phyloP scores from a whole-genome alignment of 495 filamentous ascomycete genomes.

The Aspergillus asperescens region DNA sequence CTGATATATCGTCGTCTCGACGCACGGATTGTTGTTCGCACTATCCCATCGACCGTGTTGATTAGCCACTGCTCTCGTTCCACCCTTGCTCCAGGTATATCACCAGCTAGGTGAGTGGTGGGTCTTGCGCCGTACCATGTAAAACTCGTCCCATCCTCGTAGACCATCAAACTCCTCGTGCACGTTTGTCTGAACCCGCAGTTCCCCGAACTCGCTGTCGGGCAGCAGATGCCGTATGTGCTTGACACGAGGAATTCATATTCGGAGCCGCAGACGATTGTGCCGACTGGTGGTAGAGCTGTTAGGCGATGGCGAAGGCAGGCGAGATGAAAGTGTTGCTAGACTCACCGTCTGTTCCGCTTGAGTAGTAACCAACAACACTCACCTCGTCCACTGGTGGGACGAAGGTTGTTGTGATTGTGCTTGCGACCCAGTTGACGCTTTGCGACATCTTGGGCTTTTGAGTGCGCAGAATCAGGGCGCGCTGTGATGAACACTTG shows the following conservation, averaged over 20 bases:
- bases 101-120: too few relatives aligned
- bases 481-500: too few relatives aligned
- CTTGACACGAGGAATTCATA: constrained; percentile 8
- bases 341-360: not conserved
- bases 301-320: not conserved
- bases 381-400: not conserved
- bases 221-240: constrained; percentile 8
- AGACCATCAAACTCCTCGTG: not conserved
- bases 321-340: too few relatives aligned
- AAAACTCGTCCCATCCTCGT: not conserved
- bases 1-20: constrained; percentile 4
- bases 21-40: not conserved
- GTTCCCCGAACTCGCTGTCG: not conserved
- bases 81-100: too few relatives aligned
- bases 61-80: too few relatives aligned
- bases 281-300: not conserved
- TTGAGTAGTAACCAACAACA: constrained; percentile 6
- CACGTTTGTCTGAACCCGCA: constrained; percentile 2
- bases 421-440: not conserved
- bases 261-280: constrained; percentile 3
- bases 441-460: not conserved
- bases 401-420: not conserved
- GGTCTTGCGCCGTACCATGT: constrained; percentile 1
- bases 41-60: too few relatives aligned
- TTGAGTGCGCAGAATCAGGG: too few relatives aligned